Conservation (phyloP, 2,329 filamentous ascomycete species). For the Apiospora marii region DNA sequence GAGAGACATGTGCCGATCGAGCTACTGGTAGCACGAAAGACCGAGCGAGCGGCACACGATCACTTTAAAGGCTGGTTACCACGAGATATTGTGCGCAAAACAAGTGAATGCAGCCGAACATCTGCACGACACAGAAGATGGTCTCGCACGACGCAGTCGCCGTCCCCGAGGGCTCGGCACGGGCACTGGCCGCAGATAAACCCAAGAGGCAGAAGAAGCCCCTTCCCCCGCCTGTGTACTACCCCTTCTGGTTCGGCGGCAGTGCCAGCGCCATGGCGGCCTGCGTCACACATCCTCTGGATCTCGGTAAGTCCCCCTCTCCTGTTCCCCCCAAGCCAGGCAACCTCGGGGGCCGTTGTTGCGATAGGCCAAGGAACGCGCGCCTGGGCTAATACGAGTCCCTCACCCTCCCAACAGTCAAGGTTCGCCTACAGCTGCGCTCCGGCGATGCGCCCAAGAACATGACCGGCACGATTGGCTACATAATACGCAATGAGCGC, state of each 20-base stretch:
- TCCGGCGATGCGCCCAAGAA: conserved; percentile 75
- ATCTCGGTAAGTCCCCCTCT: conserved; percentile 70
- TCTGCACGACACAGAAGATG: conserved; percentile 29
- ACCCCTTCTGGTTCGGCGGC: conserved; percentile 96
- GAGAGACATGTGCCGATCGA: conserved; percentile 19
- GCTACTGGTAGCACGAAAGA: conserved; percentile 6
- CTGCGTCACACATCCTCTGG: conserved; percentile 89
- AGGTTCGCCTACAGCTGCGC: conserved; percentile 86
- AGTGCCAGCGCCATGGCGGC: conserved; percentile 93
- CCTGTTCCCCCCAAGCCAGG: conserved; percentile 41
- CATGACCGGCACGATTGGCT: conserved; percentile 85
- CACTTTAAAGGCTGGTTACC: neutral
- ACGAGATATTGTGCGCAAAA: neutral
- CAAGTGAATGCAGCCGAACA: conserved; percentile 23
- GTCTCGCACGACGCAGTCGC: conserved; percentile 30
- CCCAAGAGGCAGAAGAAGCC: conserved; percentile 47
- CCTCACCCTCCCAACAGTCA: conserved; percentile 52
- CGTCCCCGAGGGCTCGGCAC: conserved; percentile 31
- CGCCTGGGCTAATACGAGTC: neutral
- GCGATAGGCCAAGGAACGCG: neutral
- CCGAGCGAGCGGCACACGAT: neutral
- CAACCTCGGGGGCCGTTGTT: neutral
- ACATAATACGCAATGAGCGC: conserved; percentile 81
- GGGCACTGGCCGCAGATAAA: conserved; percentile 12
- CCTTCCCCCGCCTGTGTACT: conserved; percentile 54